Percentiles rank a stretch among this genome's conserved stretches.
Conservation (phyloP, 495 filamentous ascomycete species). For the Podospora conica region DNA sequence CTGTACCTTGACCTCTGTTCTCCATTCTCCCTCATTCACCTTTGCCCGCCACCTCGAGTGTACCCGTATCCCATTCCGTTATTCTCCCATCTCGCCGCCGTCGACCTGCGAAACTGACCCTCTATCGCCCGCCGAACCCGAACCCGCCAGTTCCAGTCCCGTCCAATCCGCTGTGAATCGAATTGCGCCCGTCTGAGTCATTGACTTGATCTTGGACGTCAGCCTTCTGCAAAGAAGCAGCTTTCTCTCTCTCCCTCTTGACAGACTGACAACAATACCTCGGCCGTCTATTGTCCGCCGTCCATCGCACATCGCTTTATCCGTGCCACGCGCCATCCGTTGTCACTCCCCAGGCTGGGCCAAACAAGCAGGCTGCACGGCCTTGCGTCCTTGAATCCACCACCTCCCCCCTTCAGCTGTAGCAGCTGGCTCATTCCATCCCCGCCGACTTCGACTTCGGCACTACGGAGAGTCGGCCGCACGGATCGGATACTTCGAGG, state of each 20-base stretch:
- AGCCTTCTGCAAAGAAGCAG: constrained; percentile 9
- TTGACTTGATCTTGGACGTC: constrained; percentile 36
- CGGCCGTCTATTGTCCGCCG: neutral
- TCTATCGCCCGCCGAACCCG: constrained; percentile 1
- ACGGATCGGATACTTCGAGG: neutral
- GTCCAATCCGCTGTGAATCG: constrained; percentile 17
- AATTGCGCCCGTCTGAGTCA: constrained; percentile 29
- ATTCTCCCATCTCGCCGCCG: neutral
- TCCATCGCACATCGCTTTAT: neutral
- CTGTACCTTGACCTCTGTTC: constrained; percentile 18
- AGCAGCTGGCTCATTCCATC: neutral
- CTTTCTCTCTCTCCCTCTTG: no score
- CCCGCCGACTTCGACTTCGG: neutral
- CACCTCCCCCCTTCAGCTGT: neutral
- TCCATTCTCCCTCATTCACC: neutral
- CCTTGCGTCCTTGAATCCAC: neutral
- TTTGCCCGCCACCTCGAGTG: neutral
- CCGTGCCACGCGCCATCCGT: no score
- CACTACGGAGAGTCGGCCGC: no score
- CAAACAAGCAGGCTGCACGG: neutral
- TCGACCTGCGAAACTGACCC: neutral
- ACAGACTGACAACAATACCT: constrained; percentile 2
- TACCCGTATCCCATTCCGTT: neutral
- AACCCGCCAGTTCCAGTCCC: constrained; percentile 6
- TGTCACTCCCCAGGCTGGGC: neutral